Evolutionary conservation across 306 rosid genomes (phyloP), one percentile per base, ranked within the genome.

Genomic region (Neltuma alba): DNA sequence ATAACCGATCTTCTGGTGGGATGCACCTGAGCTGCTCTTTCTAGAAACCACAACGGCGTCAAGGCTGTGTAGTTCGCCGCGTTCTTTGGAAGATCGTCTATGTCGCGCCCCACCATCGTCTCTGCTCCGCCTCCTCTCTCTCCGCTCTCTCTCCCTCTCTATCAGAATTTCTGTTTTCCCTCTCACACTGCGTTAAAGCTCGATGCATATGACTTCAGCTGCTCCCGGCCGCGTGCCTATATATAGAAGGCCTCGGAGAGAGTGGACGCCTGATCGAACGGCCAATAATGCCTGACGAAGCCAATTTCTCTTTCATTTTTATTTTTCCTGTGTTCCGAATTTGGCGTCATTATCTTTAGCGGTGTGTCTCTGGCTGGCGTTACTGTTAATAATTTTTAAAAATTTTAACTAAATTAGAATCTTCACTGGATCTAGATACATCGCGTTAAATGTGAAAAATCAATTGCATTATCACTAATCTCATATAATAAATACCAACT

Each of bases 31-130:
- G 99, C 91, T 0, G 98, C 97, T 84, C 99, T 91, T 63, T 94
- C 92, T 16, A 95, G 78, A 83, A 92, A 91, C 99, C 94, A 92
- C 66, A 95, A 31, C 75, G 99, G 99, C 81, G 99, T 95, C 42
- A 95, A 72, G 3, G 99, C 93, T 25, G 90, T 91, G 87, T 91
- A 85, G 87, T 92, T 95, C 3, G 99, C 99, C 0, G 87, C 85
- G 91, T 91, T 91, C 89, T 91, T 92, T 0, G 98, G 97, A 64
- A 92, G 87, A 23, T 92, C 93, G 63, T 92, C 99, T 23, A 92
- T 92, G 84, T 95, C 99, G 7, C 78, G 65, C 72, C 18, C 76
- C 79, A 44, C 68, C 80, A 21, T 75, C 89, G 82, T 81, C 58
- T 2, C 61, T 28, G 11, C 15, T 25, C 4, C 64, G 1, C 33